These are phyloP conservation scores for Rhizophora apiculata DNA, from an alignment of 345 rosid genomes.

Conservation along the genomic window DNA sequence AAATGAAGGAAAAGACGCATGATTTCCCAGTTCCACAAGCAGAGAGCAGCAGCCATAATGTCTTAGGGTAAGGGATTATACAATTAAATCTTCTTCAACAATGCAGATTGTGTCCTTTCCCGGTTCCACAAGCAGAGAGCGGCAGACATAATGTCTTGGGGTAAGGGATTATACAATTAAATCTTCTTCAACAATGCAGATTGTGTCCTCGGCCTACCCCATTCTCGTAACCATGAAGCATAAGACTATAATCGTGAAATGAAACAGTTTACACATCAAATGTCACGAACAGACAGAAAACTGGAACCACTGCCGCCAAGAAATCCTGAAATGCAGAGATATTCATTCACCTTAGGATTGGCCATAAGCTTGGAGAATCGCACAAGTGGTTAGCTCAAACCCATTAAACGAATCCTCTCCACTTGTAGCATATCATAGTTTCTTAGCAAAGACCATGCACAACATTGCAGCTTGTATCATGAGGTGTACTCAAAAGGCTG, in stretches of 20 bases:
- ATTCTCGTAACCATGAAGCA: background rate
- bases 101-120: background rate
- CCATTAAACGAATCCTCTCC: slow-evolving; percentile 3
- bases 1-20: background rate
- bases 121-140: background rate
- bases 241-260: background rate
- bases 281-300: background rate
- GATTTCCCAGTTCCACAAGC: background rate
- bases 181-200: background rate
- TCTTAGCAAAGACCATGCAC: background rate
- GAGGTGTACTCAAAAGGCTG: slow-evolving; percentile 83
- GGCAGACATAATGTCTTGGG: background rate
- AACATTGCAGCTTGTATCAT: slow-evolving; percentile 21
- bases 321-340: background rate
- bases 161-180: background rate
- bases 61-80: background rate
- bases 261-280: background rate
- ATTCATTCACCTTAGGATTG: background rate
- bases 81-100: background rate
- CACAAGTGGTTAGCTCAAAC: background rate
- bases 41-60: background rate
- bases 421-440: background rate
- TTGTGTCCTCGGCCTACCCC: background rate
- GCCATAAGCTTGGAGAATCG: background rate
- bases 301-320: background rate